phyloP scores from a whole-genome alignment of 257 asterid species.

The Paraleonurus japonicus region DNA sequence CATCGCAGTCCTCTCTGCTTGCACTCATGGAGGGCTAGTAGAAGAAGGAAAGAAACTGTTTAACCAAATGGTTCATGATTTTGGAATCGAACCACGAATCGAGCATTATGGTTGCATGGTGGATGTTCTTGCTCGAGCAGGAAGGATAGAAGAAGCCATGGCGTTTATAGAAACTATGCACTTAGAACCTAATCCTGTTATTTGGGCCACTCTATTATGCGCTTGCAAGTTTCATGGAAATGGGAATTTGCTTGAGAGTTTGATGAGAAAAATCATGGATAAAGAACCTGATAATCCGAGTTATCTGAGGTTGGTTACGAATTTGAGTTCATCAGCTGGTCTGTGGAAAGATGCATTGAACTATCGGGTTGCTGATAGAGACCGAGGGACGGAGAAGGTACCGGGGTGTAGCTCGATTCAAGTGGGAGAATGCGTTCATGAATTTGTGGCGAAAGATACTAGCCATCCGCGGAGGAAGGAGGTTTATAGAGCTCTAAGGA shows the following conservation, averaged over 20 bases:
- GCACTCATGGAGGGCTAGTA: conserved; percentile 48
- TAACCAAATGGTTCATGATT: conserved; percentile 38
- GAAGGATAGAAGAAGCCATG: conserved; percentile 45
- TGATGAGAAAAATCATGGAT: conserved; percentile 36
- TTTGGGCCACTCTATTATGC: conserved; percentile 55
- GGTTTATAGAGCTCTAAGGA: conserved; percentile 35
- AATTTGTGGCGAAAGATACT: conserved; percentile 48
- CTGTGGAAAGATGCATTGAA: conserved; percentile 39
- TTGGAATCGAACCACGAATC: conserved; percentile 40
- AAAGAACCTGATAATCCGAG: conserved; percentile 47
- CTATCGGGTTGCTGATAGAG: conserved; percentile 31
- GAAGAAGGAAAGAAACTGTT: conserved; percentile 44
- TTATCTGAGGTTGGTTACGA: conserved; percentile 40
- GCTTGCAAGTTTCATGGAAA: conserved; percentile 48
- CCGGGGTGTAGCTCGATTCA: conserved; percentile 62
- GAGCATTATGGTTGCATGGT: conserved; percentile 66
- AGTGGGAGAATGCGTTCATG: conserved; percentile 51
- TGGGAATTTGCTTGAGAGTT: conserved; percentile 31
- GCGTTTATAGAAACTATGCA: conserved; percentile 42
- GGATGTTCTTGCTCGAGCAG: conserved; percentile 53
- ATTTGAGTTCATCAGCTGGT: conserved; percentile 42
- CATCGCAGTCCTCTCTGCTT: conserved; percentile 51
- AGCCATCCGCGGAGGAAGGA: conserved; percentile 36
- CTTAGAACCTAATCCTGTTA: conserved; percentile 45
- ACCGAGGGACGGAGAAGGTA: conserved; percentile 30